Base-by-base conservation (phyloP, 345 rosid species). In the Camelina laxa region DNA sequence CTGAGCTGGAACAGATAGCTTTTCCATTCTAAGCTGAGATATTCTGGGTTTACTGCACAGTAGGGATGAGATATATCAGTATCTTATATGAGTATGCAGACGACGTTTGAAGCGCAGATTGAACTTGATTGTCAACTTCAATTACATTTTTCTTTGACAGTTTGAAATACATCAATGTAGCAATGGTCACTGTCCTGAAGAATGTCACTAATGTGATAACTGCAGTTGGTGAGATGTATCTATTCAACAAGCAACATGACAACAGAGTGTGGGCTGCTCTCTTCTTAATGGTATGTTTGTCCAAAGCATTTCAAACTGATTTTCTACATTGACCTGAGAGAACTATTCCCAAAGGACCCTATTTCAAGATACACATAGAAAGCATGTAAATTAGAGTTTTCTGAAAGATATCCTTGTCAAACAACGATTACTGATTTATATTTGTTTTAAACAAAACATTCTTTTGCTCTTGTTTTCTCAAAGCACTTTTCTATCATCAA, bases 151-250 rank as follows among this genome's bases (percentile, higher is more conserved):
- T 16, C 33, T 48, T 79, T 73, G 79, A 85, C 98, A 95, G 99
- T 66, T 82, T 95, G 84, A 95, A 85, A 82, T 90, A 92, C 82
- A 95, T 95, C 67, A 95, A 90, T 81, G 97, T 95, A n/a, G 98
- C 98, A 76, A 95, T 92, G 99, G 98, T 95, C 77, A 92, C 98
- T 3, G 94, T 90, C 71, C 84, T 95, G 84, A 95, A 95, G 92
- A 95, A 95, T 84, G 96, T 95, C 53, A 92, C 99, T 61, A 95
- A 95, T 72, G 98, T 95, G 67, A 89, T 95, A 57, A 92, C 99
- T 55, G 99, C 98, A 22, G 74, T 92, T 65, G 99, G 99, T 16
- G 99, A 95, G 82, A 95, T 95, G 99, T 95, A 95, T 82, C 82
- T 95, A 44, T 92, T 95, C 80, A 80, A 75, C 51, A 95, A 92